phyloP scores from a whole-genome alignment of 2,329 filamentous ascomycete genomes.

The Colletotrichum navitas region DNA sequence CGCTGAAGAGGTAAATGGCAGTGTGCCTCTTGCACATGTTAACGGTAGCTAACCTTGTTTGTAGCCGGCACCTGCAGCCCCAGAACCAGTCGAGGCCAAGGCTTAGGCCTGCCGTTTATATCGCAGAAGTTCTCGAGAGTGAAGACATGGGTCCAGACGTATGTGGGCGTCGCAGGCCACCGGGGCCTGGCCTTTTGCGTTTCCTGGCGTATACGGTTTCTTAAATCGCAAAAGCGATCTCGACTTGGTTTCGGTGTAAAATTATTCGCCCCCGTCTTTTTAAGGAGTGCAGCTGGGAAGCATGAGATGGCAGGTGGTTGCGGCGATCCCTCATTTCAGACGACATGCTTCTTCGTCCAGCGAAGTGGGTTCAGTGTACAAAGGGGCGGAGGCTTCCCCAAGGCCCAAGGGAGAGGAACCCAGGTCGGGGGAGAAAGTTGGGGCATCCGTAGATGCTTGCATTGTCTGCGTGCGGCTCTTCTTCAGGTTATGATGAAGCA shows the following conservation, averaged over 20 bases:
- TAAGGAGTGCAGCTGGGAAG: slow-evolving; percentile 27
- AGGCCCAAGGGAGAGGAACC: slow-evolving; percentile 20
- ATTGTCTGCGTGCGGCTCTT: slow-evolving; percentile 25
- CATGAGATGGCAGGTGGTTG: slow-evolving; percentile 21
- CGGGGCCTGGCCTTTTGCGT: slow-evolving; percentile 34
- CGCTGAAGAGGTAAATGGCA: slow-evolving; percentile 53
- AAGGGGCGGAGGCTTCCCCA: slow-evolving; percentile 23
- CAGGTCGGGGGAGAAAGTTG: slow-evolving; percentile 11
- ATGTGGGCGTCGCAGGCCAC: slow-evolving; percentile 23
- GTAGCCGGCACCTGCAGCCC: slow-evolving; percentile 46
- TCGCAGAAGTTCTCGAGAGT: slow-evolving; percentile 25
- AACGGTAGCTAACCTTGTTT: slow-evolving; percentile 15
- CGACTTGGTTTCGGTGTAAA: slow-evolving; percentile 41
- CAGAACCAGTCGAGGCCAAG: slow-evolving; percentile 54
- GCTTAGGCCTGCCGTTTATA: slow-evolving; percentile 47
- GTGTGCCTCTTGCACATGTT: slow-evolving; percentile 16
- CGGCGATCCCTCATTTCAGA: slow-evolving; percentile 24
- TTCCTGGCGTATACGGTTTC: slow-evolving; percentile 43
- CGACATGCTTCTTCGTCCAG: slow-evolving; percentile 20
- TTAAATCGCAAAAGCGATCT: slow-evolving; percentile 39
- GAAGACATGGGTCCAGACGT: slow-evolving; percentile 29
- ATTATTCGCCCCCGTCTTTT: slow-evolving; percentile 32
- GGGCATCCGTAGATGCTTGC: slow-evolving; percentile 15
- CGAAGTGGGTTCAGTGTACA: slow-evolving; percentile 36
- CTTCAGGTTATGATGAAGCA: slow-evolving; percentile 35